A percentile compares a stretch with the other conserved stretches of the same genome.
phyloP scores from a whole-genome alignment of 2,329 filamentous ascomycete species.

The Aspergillus chevalieri region DNA sequence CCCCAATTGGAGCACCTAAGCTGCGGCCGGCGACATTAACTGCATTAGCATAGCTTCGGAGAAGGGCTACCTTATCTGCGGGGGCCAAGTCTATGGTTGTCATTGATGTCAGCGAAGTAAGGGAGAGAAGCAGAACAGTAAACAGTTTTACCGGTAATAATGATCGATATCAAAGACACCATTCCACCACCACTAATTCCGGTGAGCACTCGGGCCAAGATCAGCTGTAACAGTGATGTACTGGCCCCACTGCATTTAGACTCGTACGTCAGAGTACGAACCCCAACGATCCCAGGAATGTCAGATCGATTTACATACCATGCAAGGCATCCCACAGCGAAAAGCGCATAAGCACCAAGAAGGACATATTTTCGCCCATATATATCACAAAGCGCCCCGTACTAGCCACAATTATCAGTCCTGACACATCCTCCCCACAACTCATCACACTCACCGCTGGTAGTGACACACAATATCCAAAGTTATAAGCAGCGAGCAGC shows the following conservation, averaged over 20 bases:
- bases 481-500: slow-evolving; percentile 38
- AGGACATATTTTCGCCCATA: not conserved
- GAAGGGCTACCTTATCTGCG: not conserved
- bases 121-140: not conserved
- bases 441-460: slow-evolving; percentile 15
- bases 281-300: not conserved
- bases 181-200: not conserved
- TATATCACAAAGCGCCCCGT: not conserved
- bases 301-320: not conserved
- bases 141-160: not conserved
- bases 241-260: not conserved
- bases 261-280: not conserved
- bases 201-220: not conserved
- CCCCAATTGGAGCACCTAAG: not conserved
- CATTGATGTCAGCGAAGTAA: not conserved
- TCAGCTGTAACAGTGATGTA: not conserved
- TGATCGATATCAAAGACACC: not conserved
- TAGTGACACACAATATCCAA: slow-evolving; percentile 35
- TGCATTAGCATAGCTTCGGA: not conserved
- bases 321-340: not conserved
- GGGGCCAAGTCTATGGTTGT: not conserved
- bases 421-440: not conserved
- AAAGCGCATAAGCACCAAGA: not conserved
- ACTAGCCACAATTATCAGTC: not conserved
- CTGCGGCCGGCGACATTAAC: not conserved